Percentiles rank a stretch among this genome's conserved stretches.
These are phyloP conservation scores for Rhizophagus clarus DNA, from an alignment of 192 early-diverging fungal genomes.

Conservation along the genomic window DNA sequence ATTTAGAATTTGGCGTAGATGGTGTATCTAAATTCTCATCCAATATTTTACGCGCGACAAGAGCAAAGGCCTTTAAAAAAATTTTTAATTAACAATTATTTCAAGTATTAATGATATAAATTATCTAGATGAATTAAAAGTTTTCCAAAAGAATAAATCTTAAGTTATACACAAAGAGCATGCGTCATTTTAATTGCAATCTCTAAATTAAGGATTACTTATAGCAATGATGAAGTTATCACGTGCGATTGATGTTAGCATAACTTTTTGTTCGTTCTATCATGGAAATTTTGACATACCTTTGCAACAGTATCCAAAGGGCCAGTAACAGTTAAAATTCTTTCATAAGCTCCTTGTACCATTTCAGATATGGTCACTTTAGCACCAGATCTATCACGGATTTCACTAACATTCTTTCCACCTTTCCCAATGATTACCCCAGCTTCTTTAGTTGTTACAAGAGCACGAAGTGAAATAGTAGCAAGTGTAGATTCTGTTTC, in stretches of 20 bases:
- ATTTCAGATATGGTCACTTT: slow-evolving; percentile 90
- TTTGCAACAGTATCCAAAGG: slow-evolving; percentile 70
- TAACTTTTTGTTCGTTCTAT: background rate
- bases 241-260: background rate
- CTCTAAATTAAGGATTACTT: background rate
- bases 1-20: slow-evolving; percentile 48
- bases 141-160: background rate
- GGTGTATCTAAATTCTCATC: slow-evolving; percentile 62
- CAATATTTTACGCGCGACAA: slow-evolving; percentile 77
- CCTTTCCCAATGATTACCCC: slow-evolving; percentile 89
- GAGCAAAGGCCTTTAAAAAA: slow-evolving; percentile 64
- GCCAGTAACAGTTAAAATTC: slow-evolving; percentile 76
- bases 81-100: background rate
- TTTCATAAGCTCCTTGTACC: slow-evolving; percentile 71
- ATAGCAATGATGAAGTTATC: background rate
- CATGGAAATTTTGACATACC: slow-evolving; percentile 36
- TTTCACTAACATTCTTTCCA: slow-evolving; percentile 89
- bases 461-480: slow-evolving; percentile 54
- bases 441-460: slow-evolving; percentile 74
- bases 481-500: slow-evolving; percentile 37
- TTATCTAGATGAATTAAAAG: background rate
- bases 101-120: background rate
- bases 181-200: background rate
- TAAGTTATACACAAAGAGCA: too few relatives aligned
- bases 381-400: slow-evolving; percentile 83